These are phyloP conservation scores for Dictyostelium firmibasis DNA, from an alignment of 78 protist species.

Conservation along the genomic window DNA sequence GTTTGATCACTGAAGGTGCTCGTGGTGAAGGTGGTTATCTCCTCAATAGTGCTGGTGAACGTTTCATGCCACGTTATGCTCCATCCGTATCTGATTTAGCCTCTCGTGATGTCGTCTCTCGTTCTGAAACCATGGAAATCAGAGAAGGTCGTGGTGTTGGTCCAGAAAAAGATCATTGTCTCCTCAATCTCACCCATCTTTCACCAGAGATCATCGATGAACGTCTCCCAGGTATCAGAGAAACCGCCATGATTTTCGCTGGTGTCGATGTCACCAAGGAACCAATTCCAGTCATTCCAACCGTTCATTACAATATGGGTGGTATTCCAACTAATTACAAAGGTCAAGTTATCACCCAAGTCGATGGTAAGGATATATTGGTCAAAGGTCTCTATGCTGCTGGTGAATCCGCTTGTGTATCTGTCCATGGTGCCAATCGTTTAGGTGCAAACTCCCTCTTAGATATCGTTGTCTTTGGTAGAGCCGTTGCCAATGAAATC, in stretches of 20 bases:
- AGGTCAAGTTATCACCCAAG: conserved; percentile 90
- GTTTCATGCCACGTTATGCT: conserved; percentile 99
- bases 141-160: conserved; percentile 87
- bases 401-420: conserved; percentile 98
- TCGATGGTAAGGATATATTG: conserved; percentile 46
- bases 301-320: conserved; percentile 99
- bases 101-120: conserved; percentile 99
- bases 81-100: conserved; percentile 99
- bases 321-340: conserved; percentile 98
- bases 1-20: conserved; percentile 99
- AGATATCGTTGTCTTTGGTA: conserved; percentile 99
- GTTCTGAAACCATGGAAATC: conserved; percentile 97
- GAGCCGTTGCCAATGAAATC: conserved; percentile 91
- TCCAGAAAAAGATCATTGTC: conserved; percentile 96
- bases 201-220: conserved; percentile 90
- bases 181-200: conserved; percentile 97
- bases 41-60: conserved; percentile 97
- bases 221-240: conserved; percentile 98
- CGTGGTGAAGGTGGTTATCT: conserved; percentile 99
- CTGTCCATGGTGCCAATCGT: conserved; percentile 99
- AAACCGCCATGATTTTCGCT: conserved; percentile 99
- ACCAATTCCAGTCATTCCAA: conserved; percentile 99
- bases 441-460: conserved; percentile 99
- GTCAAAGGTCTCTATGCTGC: conserved; percentile 98
- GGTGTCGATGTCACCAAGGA: conserved; percentile 99